Base-by-base conservation (phyloP, 768 basidiomycete genomes). In the Leccinum subtestaceum region DNA sequence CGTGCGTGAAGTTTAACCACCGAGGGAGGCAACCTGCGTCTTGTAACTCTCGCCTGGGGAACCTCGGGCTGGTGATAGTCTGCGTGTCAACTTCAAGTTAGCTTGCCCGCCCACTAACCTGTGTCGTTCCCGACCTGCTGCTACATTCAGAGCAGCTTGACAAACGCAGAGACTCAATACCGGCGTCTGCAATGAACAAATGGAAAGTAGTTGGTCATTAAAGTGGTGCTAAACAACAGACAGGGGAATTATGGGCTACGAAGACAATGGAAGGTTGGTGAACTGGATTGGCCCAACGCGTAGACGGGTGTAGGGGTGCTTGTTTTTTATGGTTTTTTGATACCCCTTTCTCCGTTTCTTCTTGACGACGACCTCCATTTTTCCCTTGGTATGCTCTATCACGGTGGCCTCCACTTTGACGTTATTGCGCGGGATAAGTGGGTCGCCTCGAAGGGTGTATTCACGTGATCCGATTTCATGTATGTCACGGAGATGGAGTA, bases 331-430 rank as follows among this genome's bases (percentile, higher is more conserved):
- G 8, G 92, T 94, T 77, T 93, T 92, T 76, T 91, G 85, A 77
- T 98, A 98, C 10, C 96, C 95, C 80, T 98, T 98, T 86, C 97
- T 87, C 76, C 95, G 79, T 81, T 98, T 99, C 80, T 95, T 96
- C 81, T 98, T 97, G 77, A 95, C 85, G 56, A 91, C 90, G 66
- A 80, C 82, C 75, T 96, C 91, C 91, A 98, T 89, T 55, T 83
- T 82, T 8, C 93, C 91, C 74, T 95, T 98, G 46, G 97, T 98
- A 71, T 99, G 96, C 75, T 99, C 97, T 49, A 98, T 76, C n/a
- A 99, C 94, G 21, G 93, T 97, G 17, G 95, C 88, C 63, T 89
- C 80, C 43, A 95, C 88, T 60, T 81, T 81, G 63, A 97, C 86
- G 40, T 82, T 78, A 56, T 80, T 77, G 5, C 82, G 68, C 0